A percentile compares a stretch with the other conserved stretches of the same genome.
Evolutionary conservation across 306 rosid species (phyloP).

Genomic region (Quercus agrifolia): DNA sequence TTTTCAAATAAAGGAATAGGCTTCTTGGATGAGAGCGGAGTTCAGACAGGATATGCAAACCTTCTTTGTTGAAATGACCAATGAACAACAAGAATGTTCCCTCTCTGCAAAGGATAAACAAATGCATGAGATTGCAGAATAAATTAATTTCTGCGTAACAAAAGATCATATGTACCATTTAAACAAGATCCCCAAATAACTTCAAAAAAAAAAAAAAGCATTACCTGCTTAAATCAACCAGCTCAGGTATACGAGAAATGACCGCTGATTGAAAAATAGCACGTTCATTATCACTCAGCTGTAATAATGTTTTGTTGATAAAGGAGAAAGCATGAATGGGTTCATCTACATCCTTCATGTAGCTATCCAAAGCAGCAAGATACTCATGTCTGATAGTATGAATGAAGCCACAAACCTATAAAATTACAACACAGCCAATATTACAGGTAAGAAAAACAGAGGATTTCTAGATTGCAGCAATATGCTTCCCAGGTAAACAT

Average conservation of each 20-base stretch:
- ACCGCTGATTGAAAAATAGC: constrained; percentile 62
- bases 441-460: constrained; percentile 22
- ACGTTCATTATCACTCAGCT: constrained; percentile 41
- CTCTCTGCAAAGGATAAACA: constrained; percentile 50
- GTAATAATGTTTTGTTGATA: constrained; percentile 59
- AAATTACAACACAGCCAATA: constrained; percentile 11
- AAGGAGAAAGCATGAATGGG: constrained; percentile 89
- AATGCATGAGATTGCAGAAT: constrained; percentile 14
- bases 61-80: constrained; percentile 63
- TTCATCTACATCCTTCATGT: constrained; percentile 77
- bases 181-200: not conserved
- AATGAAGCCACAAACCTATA: constrained; percentile 90
- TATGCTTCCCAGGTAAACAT: constrained; percentile 21
- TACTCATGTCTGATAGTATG: constrained; percentile 62
- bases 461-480: constrained; percentile 15
- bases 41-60: constrained; percentile 56
- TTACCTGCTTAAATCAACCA: constrained; percentile 78
- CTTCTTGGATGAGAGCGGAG: constrained; percentile 76
- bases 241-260: constrained; percentile 65
- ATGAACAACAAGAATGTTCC: constrained; percentile 70
- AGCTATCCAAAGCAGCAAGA: constrained; percentile 87
- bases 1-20: constrained; percentile 86
- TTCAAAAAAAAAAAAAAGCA: constrained; percentile 2
- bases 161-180: not conserved
- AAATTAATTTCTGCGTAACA: not conserved